Evolutionary conservation across 768 basidiomycete genomes (phyloP).

Genomic region (Naganishia friedmannii): DNA sequence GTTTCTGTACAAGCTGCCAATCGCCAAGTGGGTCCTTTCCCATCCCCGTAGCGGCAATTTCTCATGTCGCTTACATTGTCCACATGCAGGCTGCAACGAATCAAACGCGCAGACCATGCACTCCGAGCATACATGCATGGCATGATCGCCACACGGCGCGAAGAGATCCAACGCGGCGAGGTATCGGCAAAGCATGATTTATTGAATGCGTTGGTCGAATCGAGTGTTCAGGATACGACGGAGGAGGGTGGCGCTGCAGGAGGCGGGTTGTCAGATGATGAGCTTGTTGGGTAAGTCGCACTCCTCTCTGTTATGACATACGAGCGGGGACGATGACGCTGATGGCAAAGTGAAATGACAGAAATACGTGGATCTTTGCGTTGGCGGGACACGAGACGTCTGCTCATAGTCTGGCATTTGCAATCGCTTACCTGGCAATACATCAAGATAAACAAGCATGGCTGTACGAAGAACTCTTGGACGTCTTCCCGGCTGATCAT

Average conservation of each 20-base stretch:
- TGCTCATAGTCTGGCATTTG: conserved; percentile 42
- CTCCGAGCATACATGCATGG: conserved; percentile 30
- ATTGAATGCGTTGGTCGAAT: conserved; percentile 28
- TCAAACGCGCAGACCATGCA: conserved; percentile 8
- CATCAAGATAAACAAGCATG: conserved; percentile 45
- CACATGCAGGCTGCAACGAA: conserved; percentile 17
- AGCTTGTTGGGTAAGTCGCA: conserved; percentile 40
- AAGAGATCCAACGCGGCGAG: conserved; percentile 26
- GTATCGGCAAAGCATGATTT: conserved; percentile 21
- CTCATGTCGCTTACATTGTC: not conserved
- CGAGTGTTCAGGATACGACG: conserved; percentile 33
- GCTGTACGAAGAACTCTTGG: conserved; percentile 37
- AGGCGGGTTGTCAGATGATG: conserved; percentile 38
- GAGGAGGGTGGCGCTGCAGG: conserved; percentile 18
- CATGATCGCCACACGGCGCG: conserved; percentile 24
- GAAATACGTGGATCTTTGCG: conserved; percentile 34
- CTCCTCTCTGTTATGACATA: too few relatives aligned
- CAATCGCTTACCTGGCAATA: conserved; percentile 43
- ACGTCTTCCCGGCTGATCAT: conserved; percentile 34
- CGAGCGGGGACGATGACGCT: not conserved
- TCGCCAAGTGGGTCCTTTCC: conserved; percentile 24
- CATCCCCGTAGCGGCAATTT: too few relatives aligned
- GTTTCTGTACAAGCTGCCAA: conserved; percentile 24
- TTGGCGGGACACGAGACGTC: conserved; percentile 47
- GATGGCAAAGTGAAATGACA: conserved; percentile 3